Conservation (phyloP, 106 monocot genomes). For the Dendrobium huoshanense region DNA sequence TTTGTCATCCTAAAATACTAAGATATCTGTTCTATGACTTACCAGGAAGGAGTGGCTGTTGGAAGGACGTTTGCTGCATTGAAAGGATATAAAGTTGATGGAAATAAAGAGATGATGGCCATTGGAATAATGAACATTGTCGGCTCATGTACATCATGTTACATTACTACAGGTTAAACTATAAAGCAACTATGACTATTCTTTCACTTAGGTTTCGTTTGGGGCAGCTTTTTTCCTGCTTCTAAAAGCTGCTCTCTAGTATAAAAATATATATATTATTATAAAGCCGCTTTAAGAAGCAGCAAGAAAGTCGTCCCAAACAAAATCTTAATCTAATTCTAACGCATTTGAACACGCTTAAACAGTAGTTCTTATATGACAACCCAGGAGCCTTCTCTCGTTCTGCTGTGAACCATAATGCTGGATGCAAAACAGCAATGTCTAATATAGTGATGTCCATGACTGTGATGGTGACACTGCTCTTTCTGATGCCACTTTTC, state of each 20-base stretch:
- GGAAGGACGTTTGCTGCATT: constrained; percentile 92
- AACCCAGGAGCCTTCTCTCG: constrained; percentile 76
- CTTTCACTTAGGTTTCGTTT: not conserved
- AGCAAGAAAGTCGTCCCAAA: too few species aligned
- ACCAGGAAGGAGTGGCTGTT: constrained; percentile 88
- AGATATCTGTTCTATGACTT: not conserved
- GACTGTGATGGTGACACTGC: constrained; percentile 80
- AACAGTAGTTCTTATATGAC: not conserved
- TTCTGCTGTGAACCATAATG: constrained; percentile 87
- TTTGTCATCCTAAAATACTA: too few species aligned
- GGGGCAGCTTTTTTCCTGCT: too few species aligned
- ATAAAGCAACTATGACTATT: not conserved
- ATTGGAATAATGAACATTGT: constrained; percentile 93
- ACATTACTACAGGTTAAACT: constrained; percentile 62
- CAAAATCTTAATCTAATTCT: not conserved
- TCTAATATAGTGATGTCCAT: constrained; percentile 84
- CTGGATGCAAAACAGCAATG: constrained; percentile 88
- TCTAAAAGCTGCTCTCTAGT: too few species aligned
- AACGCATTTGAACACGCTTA: not conserved
- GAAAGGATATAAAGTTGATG: constrained; percentile 84
- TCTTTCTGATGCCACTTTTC: constrained; percentile 92
- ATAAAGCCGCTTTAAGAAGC: too few species aligned
- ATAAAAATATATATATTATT: too few species aligned
- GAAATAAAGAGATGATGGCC: constrained; percentile 98
- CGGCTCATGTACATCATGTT: constrained; percentile 89